Evolutionary conservation across 768 basidiomycete genomes (phyloP).

Genomic region (Dacryopinax primogenitus): DNA sequence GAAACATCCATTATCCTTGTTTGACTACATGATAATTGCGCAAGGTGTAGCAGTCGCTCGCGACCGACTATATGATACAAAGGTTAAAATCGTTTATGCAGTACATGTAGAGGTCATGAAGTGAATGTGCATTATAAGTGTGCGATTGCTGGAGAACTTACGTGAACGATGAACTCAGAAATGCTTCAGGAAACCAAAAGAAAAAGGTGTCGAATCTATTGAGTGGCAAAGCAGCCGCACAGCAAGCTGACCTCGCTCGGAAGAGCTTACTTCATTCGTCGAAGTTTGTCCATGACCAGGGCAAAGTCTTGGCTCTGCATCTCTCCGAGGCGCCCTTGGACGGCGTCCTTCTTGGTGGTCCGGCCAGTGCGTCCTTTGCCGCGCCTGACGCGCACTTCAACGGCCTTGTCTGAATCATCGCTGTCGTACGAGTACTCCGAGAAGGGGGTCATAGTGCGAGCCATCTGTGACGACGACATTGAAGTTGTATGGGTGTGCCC

Average conservation of each 20-base stretch:
- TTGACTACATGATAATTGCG: no score
- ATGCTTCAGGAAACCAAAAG: background rate
- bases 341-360: background rate
- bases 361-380: background rate
- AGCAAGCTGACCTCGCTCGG: background rate
- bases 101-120: conserved; percentile 5
- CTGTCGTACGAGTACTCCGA: conserved; percentile 8
- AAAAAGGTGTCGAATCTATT: background rate
- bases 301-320: background rate
- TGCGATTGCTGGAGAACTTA: background rate
- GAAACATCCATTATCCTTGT: no score
- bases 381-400: background rate
- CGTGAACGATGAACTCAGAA: background rate
- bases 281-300: background rate
- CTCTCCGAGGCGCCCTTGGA: background rate
- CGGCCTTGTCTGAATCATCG: conserved; percentile 1
- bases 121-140: background rate
- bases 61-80: conserved; percentile 4
- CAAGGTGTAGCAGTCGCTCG: background rate
- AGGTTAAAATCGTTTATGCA: background rate
- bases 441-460: background rate
- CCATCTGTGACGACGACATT: background rate
- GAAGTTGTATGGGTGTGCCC: background rate
- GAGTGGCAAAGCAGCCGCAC: no score
- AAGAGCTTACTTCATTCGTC: background rate